phyloP scores from a whole-genome alignment of 306 rosid genomes.

The Herpetospermum pedunculosum region DNA sequence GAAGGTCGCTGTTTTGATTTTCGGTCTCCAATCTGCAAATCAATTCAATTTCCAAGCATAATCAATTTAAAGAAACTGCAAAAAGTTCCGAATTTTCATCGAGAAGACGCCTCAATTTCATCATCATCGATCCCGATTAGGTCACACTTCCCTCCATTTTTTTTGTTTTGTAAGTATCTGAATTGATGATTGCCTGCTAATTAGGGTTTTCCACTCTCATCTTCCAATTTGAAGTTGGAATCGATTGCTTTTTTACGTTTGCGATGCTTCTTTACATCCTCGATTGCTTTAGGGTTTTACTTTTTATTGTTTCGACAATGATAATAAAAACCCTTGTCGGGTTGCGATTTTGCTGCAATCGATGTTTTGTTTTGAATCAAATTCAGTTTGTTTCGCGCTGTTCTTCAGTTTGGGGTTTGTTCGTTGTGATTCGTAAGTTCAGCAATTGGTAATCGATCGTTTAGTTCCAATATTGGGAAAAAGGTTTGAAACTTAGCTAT shows the following conservation, averaged over 20 bases:
- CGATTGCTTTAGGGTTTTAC: not conserved
- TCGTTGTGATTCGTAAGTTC: not conserved
- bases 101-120: not conserved
- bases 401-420: not conserved
- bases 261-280: not conserved
- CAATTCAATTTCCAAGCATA: not conserved
- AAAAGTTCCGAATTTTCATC: not conserved
- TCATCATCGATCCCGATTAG: not conserved
- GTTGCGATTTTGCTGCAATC: not conserved
- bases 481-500: not conserved
- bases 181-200: not conserved
- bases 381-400: not conserved
- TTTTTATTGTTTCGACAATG: not conserved
- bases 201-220: constrained; percentile 12
- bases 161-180: not conserved
- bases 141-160: not conserved
- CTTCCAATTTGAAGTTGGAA: constrained; percentile 11
- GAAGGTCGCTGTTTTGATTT: constrained; percentile 5
- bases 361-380: not conserved
- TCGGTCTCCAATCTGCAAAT: not conserved
- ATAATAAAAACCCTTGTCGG: not conserved
- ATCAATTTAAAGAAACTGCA: not conserved
- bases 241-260: not conserved
- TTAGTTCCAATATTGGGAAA: not conserved
- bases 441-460: not conserved